Evolutionary conservation across 2,329 filamentous ascomycete species (phyloP).

Genomic region (Nemania serpens): DNA sequence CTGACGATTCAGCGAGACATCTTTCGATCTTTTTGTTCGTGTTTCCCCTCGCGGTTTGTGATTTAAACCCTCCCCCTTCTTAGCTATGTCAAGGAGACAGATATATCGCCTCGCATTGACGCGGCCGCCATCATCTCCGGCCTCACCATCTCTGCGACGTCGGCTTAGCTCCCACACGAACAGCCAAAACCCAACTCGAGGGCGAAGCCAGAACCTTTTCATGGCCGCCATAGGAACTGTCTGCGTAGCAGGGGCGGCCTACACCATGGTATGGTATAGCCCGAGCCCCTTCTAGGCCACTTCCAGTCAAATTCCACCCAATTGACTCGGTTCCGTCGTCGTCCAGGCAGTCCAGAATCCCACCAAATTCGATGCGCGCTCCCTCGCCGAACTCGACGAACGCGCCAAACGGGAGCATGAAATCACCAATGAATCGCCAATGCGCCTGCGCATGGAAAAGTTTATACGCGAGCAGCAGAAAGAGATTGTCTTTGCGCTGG

Average conservation of each 20-base stretch:
- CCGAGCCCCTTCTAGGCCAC: neutral
- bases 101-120: constrained; percentile 31
- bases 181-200: constrained; percentile 26
- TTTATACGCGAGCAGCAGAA: constrained; percentile 94
- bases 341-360: constrained; percentile 49
- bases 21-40: constrained; percentile 8
- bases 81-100: constrained; percentile 34
- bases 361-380: constrained; percentile 62
- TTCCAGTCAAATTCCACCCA: neutral
- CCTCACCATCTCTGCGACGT: constrained; percentile 29
- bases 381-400: constrained; percentile 84
- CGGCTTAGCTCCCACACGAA: constrained; percentile 30
- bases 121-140: constrained; percentile 30
- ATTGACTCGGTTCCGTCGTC: constrained; percentile 27
- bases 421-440: constrained; percentile 79
- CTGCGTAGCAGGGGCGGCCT: constrained; percentile 31
- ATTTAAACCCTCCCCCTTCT: too few relatives aligned
- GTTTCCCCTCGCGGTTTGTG: too few relatives aligned
- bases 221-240: constrained; percentile 29
- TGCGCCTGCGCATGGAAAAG: constrained; percentile 97
- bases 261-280: constrained; percentile 33
- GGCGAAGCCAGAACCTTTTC: constrained; percentile 17
- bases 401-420: constrained; percentile 78
- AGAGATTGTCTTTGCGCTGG: constrained; percentile 81
- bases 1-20: constrained; percentile 21